Percentiles rank a stretch among this genome's conserved stretches.
phyloP scores from a whole-genome alignment of 2,329 filamentous ascomycete genomes.

The Pseudogymnoascus sp. region DNA sequence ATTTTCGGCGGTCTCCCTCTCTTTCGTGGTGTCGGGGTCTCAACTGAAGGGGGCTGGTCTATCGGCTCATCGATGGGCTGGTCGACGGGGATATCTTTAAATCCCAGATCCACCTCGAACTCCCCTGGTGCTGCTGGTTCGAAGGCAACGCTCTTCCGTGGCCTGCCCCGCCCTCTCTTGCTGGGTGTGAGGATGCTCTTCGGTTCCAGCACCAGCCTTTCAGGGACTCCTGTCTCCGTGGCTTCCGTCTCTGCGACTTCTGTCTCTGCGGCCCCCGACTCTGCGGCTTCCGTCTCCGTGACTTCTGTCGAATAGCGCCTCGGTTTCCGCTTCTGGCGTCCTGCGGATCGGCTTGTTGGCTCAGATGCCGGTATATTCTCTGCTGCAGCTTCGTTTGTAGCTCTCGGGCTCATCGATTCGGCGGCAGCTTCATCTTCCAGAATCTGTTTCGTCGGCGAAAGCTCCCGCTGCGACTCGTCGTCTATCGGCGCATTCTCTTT shows the following conservation, averaged over 20 bases:
- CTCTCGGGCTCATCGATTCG: neutral
- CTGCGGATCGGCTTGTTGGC: neutral
- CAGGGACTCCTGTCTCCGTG: neutral
- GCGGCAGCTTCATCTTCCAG: conserved; percentile 5
- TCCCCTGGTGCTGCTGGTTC: conserved; percentile 24
- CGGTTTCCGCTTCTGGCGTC: neutral
- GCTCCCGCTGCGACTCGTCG: conserved; percentile 15
- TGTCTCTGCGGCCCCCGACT: neutral
- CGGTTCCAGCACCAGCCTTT: conserved; percentile 21
- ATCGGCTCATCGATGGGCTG: conserved; percentile 19
- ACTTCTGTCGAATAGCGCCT: neutral
- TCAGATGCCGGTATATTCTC: neutral
- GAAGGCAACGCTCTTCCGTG: conserved; percentile 50
- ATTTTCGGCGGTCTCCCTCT: neutral
- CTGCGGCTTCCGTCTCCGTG: neutral
- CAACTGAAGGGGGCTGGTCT: neutral
- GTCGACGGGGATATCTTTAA: conserved; percentile 39
- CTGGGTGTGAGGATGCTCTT: conserved; percentile 50
- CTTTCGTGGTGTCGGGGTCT: neutral
- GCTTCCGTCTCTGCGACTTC: neutral
- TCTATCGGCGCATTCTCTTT: conserved; percentile 16
- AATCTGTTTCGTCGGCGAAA: neutral
- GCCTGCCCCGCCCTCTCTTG: conserved; percentile 34
- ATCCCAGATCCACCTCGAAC: conserved; percentile 38
- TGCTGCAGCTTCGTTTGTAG: neutral